These are phyloP conservation scores for Leccinum rimulosum DNA, from an alignment of 768 basidiomycete genomes.

Conservation along the genomic window DNA sequence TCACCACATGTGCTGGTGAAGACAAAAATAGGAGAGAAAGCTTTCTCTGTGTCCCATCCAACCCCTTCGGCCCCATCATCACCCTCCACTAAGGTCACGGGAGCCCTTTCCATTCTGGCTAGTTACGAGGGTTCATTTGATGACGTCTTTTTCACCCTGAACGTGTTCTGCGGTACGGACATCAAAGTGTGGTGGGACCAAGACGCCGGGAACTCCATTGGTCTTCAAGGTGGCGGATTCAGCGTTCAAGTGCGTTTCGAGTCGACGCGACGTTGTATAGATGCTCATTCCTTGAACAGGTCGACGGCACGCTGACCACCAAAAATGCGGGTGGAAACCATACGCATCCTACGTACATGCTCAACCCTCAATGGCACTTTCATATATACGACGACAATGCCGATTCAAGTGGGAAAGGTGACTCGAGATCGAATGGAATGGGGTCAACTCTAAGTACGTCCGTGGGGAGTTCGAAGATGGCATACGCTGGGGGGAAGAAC, in stretches of 20 bases:
- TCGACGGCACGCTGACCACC: conserved; percentile 58
- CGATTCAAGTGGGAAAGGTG: conserved; percentile 2
- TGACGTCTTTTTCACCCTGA: conserved; percentile 67
- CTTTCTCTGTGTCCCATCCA: conserved; percentile 18
- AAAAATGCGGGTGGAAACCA: conserved; percentile 86
- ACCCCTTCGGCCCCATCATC: not conserved
- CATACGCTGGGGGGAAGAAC: conserved; percentile 7
- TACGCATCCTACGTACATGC: conserved; percentile 76
- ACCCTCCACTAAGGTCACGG: conserved; percentile 28
- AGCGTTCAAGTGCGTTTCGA: conserved; percentile 13
- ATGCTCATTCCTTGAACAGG: conserved; percentile 36
- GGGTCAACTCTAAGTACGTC: not conserved
- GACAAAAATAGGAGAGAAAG: conserved; percentile 17
- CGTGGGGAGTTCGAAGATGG: not conserved
- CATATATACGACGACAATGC: conserved; percentile 43
- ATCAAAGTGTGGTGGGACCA: conserved; percentile 48
- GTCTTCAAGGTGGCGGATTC: conserved; percentile 7
- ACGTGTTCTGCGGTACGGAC: conserved; percentile 42
- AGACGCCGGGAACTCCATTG: conserved; percentile 14
- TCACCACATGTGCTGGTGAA: conserved; percentile 41
- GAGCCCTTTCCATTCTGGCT: conserved; percentile 52
- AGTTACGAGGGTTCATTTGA: conserved; percentile 67
- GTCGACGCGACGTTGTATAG: not conserved
- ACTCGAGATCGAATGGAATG: not conserved
- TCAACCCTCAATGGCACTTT: conserved; percentile 86